phyloP scores from a whole-genome alignment of 23 red algal genomes.

The Gracilaria domingensis region DNA sequence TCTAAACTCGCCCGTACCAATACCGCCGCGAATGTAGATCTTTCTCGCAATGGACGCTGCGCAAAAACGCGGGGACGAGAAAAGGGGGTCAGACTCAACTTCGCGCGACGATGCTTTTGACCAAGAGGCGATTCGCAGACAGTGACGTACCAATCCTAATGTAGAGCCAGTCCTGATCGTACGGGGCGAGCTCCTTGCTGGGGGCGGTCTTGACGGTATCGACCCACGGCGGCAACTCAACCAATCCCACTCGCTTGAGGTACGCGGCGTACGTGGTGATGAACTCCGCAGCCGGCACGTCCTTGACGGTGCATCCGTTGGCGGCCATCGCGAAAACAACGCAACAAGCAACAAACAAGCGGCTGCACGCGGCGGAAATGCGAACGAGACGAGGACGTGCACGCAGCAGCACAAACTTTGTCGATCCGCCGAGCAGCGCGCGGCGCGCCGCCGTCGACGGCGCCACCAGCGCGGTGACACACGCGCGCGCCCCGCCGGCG shows the following conservation, averaged over 20 bases:
- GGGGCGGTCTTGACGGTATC: conserved; percentile 92
- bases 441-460: too few relatives aligned
- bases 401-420: too few relatives aligned
- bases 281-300: conserved; percentile 92
- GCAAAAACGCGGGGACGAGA: background rate
- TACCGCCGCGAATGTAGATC: conserved; percentile 86
- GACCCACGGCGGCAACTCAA: conserved; percentile 93
- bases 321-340: background rate
- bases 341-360: background rate
- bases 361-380: too few relatives aligned
- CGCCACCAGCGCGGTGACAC: too few relatives aligned
- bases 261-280: conserved; percentile 89
- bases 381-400: too few relatives aligned
- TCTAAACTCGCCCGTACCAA: conserved; percentile 87
- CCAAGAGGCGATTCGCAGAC: background rate
- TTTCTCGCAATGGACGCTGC: conserved; percentile 90
- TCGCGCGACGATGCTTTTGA: background rate
- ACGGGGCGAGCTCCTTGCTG: conserved; percentile 91
- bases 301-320: conserved; percentile 91
- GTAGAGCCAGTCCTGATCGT: conserved; percentile 98
- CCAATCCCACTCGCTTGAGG: conserved; percentile 78
- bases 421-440: too few relatives aligned
- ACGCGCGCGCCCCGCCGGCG: too few relatives aligned
- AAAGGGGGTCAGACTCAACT: background rate
- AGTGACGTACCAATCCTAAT: conserved; percentile 78